Conservation (phyloP, 1,284 basidiomycete genomes). For the Heliocybe sulcata region DNA sequence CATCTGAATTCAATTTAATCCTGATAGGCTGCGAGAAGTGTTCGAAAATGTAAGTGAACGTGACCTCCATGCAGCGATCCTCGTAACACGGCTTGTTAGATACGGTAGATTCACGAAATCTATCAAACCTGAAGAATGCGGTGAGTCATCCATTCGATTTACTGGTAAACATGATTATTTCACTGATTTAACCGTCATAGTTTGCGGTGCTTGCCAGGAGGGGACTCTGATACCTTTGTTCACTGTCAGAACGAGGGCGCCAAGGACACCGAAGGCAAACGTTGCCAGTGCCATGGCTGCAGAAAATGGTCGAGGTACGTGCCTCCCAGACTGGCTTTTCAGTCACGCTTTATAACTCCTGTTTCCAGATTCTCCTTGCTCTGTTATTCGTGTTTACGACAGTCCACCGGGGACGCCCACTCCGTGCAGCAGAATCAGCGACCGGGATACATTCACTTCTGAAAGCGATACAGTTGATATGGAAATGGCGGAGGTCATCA, state of each 20-base stretch:
- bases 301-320: constrained; percentile 36
- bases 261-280: constrained; percentile 31
- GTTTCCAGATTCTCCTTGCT: background rate
- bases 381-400: background rate
- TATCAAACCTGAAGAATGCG: constrained; percentile 59
- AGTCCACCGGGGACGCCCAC: background rate
- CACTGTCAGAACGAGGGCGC: constrained; percentile 21
- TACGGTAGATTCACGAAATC: constrained; percentile 77
- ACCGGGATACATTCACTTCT: background rate
- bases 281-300: constrained; percentile 36
- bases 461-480: background rate
- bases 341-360: too few species aligned
- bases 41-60: constrained; percentile 46
- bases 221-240: constrained; percentile 56
- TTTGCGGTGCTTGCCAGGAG: constrained; percentile 41
- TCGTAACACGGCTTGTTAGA: constrained; percentile 26
- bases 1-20: background rate
- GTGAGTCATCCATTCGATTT: constrained; percentile 28
- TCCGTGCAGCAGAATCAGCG: background rate
- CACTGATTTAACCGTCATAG: constrained; percentile 17
- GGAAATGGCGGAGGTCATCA: background rate
- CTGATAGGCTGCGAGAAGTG: constrained; percentile 59
- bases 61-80: background rate
- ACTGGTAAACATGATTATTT: too few species aligned
- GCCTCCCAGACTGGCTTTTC: background rate